Conservation (phyloP, 768 basidiomycete genomes). For the Trametes cingulata region DNA sequence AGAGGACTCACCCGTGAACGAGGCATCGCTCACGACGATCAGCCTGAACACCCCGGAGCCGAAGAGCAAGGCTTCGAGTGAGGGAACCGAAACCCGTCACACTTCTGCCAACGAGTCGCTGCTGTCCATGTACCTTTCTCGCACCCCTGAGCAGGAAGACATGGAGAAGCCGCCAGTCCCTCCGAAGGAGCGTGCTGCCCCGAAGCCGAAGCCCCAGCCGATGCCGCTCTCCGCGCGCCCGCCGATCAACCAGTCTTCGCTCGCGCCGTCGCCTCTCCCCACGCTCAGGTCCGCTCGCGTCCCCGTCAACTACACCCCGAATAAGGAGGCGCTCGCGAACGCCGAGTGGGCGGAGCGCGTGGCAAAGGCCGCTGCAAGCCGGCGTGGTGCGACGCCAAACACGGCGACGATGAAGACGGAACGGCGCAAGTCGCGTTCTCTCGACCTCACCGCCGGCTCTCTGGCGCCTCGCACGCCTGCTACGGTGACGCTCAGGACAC, state of each 20-base stretch:
- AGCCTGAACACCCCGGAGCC: constrained; percentile 25
- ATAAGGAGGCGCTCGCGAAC: constrained; percentile 16
- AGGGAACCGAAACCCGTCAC: constrained; percentile 2
- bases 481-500: constrained; percentile 12
- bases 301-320: constrained; percentile 14
- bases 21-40: constrained; percentile 19
- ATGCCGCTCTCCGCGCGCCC: constrained; percentile 23
- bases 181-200: constrained; percentile 14
- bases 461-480: constrained; percentile 19
- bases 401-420: constrained; percentile 17
- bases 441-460: constrained; percentile 22
- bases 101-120: constrained; percentile 27
- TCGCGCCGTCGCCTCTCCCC: constrained; percentile 14
- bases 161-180: constrained; percentile 23
- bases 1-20: constrained; percentile 14
- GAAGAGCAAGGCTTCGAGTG: neutral
- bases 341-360: constrained; percentile 26
- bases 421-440: constrained; percentile 27
- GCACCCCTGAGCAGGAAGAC: constrained; percentile 8
- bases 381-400: constrained; percentile 16
- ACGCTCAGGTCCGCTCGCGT: constrained; percentile 15
- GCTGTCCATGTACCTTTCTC: constrained; percentile 32
- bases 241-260: constrained; percentile 12
- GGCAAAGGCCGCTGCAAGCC: constrained; percentile 17
- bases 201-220: constrained; percentile 15